Evolutionary conservation across 306 rosid species (phyloP), one percentile per base, ranked within the genome.

Genomic region (Citrullus amarus): DNA sequence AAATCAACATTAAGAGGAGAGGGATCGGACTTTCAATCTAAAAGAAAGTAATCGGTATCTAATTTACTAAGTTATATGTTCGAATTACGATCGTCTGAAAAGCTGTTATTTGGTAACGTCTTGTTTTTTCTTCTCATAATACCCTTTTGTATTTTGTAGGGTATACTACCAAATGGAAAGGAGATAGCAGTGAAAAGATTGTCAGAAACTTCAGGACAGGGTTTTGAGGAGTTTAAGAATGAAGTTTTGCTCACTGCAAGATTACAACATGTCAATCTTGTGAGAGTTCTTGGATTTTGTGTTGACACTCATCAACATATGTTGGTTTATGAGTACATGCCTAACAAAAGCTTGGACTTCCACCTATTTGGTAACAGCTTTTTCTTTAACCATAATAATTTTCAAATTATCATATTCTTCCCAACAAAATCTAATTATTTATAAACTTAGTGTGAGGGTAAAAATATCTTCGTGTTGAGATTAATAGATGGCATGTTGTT

Each of bases 221-320:
- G 90, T 39, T 76, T 69, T 30, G 85, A 82, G 70, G 91, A 90
- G 67, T 88, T 90, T 51, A 55, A 80, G 75, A 88, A 84, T 53
- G 93, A 90, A 78, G 87, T 88, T 46, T 55, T 80, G 15, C 83
- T 86, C 51, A 84, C 84, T 0, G 88, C 88, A 65, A 81, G 88
- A 65, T 76, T 87, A 2, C 88, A 87, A 38, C 93, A 89, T 69
- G 84, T 84, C 25, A 85, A 89, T 59, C 88, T 85, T 70, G 86
- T 79, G 34, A 72, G 82, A 57, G 83, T 85, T 20, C 61, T 85
- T 76, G 90, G 92, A 39, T 89, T 70, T 50, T 85, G 82, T 76
- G 60, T 65, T 14, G 80, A 80, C 9, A 68, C 60, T 17, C 80
- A 89, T 20, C 86, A 87, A 61, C 80, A 83, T 56, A 83, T 88